phyloP scores from a whole-genome alignment of 257 asterid species.

The Nicotiana sylvestris region DNA sequence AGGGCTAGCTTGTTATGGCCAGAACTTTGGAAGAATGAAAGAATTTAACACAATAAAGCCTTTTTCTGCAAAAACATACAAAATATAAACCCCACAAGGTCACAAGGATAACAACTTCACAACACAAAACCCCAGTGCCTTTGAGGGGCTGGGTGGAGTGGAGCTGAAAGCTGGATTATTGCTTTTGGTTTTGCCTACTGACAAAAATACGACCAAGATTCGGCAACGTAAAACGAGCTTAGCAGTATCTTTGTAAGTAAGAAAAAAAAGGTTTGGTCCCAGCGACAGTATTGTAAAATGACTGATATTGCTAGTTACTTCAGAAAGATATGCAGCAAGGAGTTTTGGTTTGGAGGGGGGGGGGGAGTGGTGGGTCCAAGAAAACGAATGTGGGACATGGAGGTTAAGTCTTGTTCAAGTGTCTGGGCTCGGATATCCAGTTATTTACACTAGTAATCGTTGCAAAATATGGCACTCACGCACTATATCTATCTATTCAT shows the following conservation, averaged over 20 bases:
- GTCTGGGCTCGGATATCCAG: no score
- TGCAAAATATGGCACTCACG: no score
- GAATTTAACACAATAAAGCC: background rate
- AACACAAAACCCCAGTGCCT: constrained; percentile 1
- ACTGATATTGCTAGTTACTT: constrained; percentile 4
- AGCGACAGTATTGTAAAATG: background rate
- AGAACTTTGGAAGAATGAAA: background rate
- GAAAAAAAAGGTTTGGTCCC: background rate
- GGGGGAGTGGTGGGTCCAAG: background rate
- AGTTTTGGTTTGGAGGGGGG: background rate
- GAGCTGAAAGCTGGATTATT: background rate
- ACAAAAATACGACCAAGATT: constrained; percentile 17
- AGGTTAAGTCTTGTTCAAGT: no score
- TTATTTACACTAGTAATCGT: no score
- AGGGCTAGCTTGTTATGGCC: no score
- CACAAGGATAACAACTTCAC: background rate
- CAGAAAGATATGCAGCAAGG: constrained; percentile 5
- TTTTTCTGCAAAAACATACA: background rate
- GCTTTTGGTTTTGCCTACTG: constrained; percentile 8
- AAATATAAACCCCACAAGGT: background rate
- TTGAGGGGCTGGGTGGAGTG: background rate
- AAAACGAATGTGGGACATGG: no score
- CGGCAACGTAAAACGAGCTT: constrained; percentile 6
- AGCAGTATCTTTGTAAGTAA: constrained; percentile 9
- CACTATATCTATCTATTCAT: no score